Percentiles rank a stretch among this genome's conserved stretches.
phyloP scores from a whole-genome alignment of 106 monocot species.

The Phalaenopsis aphrodite region DNA sequence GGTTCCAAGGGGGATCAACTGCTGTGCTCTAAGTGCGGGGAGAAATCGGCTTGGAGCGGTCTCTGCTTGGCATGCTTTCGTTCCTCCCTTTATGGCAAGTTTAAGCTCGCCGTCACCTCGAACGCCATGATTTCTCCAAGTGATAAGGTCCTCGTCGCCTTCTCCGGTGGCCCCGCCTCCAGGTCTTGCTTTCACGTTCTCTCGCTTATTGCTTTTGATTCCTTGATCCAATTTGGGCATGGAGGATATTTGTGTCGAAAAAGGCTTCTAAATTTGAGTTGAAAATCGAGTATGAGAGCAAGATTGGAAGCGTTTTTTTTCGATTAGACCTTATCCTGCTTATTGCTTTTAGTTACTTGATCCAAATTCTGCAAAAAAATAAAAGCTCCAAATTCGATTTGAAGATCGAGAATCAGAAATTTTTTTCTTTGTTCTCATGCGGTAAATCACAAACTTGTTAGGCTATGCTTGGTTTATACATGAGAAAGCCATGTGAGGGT shows the following conservation, averaged over 20 bases:
- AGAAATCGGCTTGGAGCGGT: constrained; percentile 23
- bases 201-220: not conserved
- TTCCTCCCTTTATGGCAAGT: constrained; percentile 56
- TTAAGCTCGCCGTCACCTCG: constrained; percentile 81
- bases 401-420: too few species aligned
- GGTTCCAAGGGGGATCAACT: not conserved
- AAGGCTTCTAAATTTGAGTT: not conserved
- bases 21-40: constrained; percentile 71
- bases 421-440: too few species aligned
- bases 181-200: constrained; percentile 32
- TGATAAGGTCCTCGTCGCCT: constrained; percentile 82
- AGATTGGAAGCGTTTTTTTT: not conserved
- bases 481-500: too few species aligned
- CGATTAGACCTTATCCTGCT: too few species aligned
- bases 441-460: too few species aligned
- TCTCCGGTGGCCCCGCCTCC: constrained; percentile 84
- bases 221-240: not conserved
- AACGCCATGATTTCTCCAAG: constrained; percentile 91
- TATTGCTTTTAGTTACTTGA: too few species aligned
- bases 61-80: constrained; percentile 70
- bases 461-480: too few species aligned
- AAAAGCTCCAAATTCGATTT: too few species aligned
- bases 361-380: too few species aligned
- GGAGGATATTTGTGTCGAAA: not conserved
- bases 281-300: not conserved